Conservation (phyloP, 2,329 filamentous ascomycete genomes). For the Phaeosphaeria sp. region DNA sequence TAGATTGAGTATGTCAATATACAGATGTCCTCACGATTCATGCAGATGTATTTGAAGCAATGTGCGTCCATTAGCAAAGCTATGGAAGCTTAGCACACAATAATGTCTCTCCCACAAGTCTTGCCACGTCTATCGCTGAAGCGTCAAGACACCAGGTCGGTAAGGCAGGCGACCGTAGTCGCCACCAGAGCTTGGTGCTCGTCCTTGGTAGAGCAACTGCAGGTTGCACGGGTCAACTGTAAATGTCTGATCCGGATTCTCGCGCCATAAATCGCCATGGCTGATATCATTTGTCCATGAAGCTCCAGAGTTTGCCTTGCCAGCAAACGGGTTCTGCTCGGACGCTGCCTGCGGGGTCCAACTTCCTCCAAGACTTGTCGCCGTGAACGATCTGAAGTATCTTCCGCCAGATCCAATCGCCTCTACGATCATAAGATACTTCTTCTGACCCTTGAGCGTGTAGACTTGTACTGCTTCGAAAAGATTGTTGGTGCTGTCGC, state of each 20-base stretch:
- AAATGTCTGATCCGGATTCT: slow-evolving; percentile 66
- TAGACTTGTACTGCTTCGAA: slow-evolving; percentile 74
- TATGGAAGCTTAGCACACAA: too few species aligned
- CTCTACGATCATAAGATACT: slow-evolving; percentile 74
- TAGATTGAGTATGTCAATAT: too few species aligned
- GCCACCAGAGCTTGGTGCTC: slow-evolving; percentile 24
- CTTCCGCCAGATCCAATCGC: slow-evolving; percentile 63
- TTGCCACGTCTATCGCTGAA: slow-evolving; percentile 37
- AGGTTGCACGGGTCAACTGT: slow-evolving; percentile 69
- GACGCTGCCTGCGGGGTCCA: slow-evolving; percentile 66
- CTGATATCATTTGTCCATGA: slow-evolving; percentile 72
- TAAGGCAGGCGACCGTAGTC: slow-evolving; percentile 63
- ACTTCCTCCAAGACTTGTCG: slow-evolving; percentile 60
- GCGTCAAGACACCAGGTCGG: slow-evolving; percentile 62
- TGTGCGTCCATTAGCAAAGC: too few species aligned
- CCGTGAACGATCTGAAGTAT: slow-evolving; percentile 72
- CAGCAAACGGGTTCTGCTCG: slow-evolving; percentile 68
- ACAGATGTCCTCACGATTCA: too few species aligned
- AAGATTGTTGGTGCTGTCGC: slow-evolving; percentile 62
- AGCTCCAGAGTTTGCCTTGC: slow-evolving; percentile 69
- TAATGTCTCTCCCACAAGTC: too few species aligned
- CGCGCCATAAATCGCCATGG: slow-evolving; percentile 68
- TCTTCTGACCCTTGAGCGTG: slow-evolving; percentile 61
- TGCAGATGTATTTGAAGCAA: too few species aligned
- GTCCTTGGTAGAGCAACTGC: slow-evolving; percentile 69